phyloP scores from a whole-genome alignment of 768 basidiomycete genomes.

The Phylloporus arenicola region DNA sequence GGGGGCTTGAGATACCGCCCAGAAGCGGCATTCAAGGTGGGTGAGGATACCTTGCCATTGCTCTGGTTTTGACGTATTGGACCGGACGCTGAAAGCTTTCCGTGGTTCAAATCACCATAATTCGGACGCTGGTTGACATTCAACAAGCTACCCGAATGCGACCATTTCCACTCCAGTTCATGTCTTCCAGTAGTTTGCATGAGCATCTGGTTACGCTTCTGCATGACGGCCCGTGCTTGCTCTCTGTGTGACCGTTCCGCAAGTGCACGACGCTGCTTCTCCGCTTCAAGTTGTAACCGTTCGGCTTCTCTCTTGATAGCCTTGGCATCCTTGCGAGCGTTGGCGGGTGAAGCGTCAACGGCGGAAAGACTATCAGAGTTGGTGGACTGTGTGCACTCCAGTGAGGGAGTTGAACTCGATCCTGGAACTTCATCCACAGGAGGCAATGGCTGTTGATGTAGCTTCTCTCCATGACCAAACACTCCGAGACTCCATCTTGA shows the following conservation, averaged over 20 bases:
- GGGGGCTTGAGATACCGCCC: slow-evolving; percentile 45
- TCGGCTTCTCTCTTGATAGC: slow-evolving; percentile 79
- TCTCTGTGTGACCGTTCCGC: slow-evolving; percentile 73
- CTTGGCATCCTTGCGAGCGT: slow-evolving; percentile 55
- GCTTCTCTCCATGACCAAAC: slow-evolving; percentile 70
- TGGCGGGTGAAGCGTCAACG: slow-evolving; percentile 41
- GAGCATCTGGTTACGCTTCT: slow-evolving; percentile 76
- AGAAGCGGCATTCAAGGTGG: slow-evolving; percentile 57
- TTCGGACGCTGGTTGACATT: slow-evolving; percentile 34
- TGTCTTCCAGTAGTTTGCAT: slow-evolving; percentile 46
- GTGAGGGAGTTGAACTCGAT: slow-evolving; percentile 51
- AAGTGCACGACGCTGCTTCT: slow-evolving; percentile 76
- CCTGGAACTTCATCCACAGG: slow-evolving; percentile 69
- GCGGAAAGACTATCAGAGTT: slow-evolving; percentile 69
- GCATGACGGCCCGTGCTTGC: slow-evolving; percentile 88
- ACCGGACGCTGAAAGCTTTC: slow-evolving; percentile 53
- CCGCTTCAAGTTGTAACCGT: slow-evolving; percentile 71
- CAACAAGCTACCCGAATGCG: slow-evolving; percentile 38
- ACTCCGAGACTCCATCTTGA: slow-evolving; percentile 61
- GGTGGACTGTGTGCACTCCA: slow-evolving; percentile 75
- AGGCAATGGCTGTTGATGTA: slow-evolving; percentile 53
- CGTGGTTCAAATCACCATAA: slow-evolving; percentile 32
- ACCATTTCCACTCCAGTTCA: slow-evolving; percentile 60
- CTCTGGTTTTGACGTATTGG: slow-evolving; percentile 58
- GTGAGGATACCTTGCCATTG: slow-evolving; percentile 36